A percentile compares a stretch with the other conserved stretches of the same genome.
Conservation (phyloP, 345 rosid genomes). For the Litchi chinensis region DNA sequence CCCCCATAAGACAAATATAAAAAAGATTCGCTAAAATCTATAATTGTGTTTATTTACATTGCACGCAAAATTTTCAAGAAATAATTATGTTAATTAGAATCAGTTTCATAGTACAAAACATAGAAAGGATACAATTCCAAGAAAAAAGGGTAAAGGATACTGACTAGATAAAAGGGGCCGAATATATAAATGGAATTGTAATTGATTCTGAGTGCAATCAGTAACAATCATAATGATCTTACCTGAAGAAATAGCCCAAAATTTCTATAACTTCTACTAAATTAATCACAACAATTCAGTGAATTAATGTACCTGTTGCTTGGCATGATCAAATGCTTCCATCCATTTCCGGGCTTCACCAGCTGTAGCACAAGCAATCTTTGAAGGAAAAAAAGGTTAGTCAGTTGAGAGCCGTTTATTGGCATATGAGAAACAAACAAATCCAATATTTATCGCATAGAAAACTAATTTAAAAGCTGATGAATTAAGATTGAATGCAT, state of each 20-base stretch:
- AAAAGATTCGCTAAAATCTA: slow-evolving; percentile 3
- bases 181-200: not conserved
- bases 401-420: slow-evolving; percentile 7
- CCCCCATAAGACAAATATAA: slow-evolving; percentile 19
- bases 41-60: not conserved
- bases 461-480: not conserved
- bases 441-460: not conserved
- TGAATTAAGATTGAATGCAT: not conserved
- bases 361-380: slow-evolving; percentile 94
- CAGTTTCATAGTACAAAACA: not conserved
- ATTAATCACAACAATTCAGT: slow-evolving; percentile 17
- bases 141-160: not conserved
- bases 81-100: not conserved
- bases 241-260: not conserved
- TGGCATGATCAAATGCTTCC: slow-evolving; percentile 95
- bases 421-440: not conserved
- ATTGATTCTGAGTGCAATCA: not conserved
- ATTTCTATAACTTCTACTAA: not conserved
- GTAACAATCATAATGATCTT: slow-evolving; percentile 5
- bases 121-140: not conserved
- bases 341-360: slow-evolving; percentile 90
- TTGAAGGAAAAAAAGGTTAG: slow-evolving; percentile 31
- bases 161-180: not conserved
- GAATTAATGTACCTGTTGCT: slow-evolving; percentile 73
- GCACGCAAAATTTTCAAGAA: not conserved